Evolutionary conservation across 1,139 yeast species (phyloP), one percentile per base, ranked within the genome.

Genomic region (Yamadazyma pseudoaaseri): DNA sequence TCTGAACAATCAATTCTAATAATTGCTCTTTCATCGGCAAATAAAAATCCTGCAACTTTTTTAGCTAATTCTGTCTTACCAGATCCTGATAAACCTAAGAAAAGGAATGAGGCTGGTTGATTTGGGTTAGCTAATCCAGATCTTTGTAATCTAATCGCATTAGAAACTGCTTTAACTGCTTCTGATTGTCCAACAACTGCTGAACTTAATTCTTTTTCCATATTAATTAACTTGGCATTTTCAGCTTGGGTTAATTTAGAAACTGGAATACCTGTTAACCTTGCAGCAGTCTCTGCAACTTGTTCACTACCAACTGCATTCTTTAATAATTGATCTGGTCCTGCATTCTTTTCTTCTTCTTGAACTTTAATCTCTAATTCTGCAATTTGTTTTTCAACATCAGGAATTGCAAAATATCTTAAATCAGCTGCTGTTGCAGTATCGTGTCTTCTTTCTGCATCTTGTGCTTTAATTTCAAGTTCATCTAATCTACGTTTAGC

Each of bases 221-320:
- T 92, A 53, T 84, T 85, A 53, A 92, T 87, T 54, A 92, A 80
- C 65, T 90, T 90, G 38, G 87, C 69, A 60, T 92, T 92, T 62
- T 92, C 99, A 20, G 97, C 95, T 64, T 89, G 96, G 3, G 96
- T 85, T 52, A 92, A 75, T 63, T 92, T 92, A 45, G 85, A 78
- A n/a, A 92, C 97, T n/a, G 98, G 98, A 42, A 92, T 90, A 56
- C 98, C 98, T 9, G 98, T 92, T 49, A 94, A 73, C 56, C 96
- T 78, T 3, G 98, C 97, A 18, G 97, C 97, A 20, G 97, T 92
- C 61, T 92, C 97, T 20, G 97, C 86, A 49, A 92, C 94, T 48
- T 89, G 90, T 40, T 92, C 97, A 14, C 94, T 69, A 37, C 92
- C 92, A 37, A 92, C 99, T 36, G 87, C 92, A 56, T 92, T 95